These are phyloP conservation scores for Medicago lupulina DNA, from an alignment of 306 rosid genomes.

Conservation along the genomic window DNA sequence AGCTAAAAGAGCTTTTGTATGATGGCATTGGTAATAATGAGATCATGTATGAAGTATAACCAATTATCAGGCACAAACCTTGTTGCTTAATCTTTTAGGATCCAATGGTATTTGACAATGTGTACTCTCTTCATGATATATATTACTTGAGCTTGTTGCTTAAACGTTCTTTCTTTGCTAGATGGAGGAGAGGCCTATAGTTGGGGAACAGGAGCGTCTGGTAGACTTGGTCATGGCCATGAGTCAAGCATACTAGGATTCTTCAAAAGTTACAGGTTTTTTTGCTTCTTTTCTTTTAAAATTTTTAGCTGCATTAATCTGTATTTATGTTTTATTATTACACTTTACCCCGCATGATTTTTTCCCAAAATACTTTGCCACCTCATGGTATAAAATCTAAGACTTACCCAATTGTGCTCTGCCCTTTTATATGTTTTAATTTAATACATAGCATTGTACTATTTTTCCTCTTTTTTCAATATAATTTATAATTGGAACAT, in stretches of 20 bases:
- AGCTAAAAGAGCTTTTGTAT: background rate
- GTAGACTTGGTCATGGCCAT: slow-evolving; percentile 92
- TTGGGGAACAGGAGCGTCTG: slow-evolving; percentile 92
- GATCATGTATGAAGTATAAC: background rate
- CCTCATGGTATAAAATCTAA: background rate
- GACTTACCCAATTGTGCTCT: background rate
- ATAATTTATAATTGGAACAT: background rate
- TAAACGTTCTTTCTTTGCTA: slow-evolving; percentile 44
- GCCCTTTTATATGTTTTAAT: background rate
- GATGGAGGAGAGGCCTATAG: slow-evolving; percentile 87
- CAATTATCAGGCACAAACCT: slow-evolving; percentile 6
- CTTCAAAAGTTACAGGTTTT: slow-evolving; percentile 77
- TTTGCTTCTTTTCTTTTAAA: background rate
- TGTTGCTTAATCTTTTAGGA: background rate
- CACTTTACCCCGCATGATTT: slow-evolving; percentile 11
- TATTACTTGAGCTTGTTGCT: background rate
- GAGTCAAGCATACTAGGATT: slow-evolving; percentile 73
- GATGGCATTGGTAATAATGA: slow-evolving; percentile 1
- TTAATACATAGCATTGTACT: background rate
- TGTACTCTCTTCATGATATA: slow-evolving; percentile 29
- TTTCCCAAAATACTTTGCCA: background rate
- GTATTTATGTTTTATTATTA: slow-evolving; percentile 3
- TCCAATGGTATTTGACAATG: slow-evolving; percentile 5
- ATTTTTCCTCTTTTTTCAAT: background rate
- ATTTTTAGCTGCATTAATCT: slow-evolving; percentile 1